Percentiles rank a stretch among this genome's conserved stretches.
Evolutionary conservation across 1,284 basidiomycete genomes (phyloP).

Genomic region (Ustilago curta): DNA sequence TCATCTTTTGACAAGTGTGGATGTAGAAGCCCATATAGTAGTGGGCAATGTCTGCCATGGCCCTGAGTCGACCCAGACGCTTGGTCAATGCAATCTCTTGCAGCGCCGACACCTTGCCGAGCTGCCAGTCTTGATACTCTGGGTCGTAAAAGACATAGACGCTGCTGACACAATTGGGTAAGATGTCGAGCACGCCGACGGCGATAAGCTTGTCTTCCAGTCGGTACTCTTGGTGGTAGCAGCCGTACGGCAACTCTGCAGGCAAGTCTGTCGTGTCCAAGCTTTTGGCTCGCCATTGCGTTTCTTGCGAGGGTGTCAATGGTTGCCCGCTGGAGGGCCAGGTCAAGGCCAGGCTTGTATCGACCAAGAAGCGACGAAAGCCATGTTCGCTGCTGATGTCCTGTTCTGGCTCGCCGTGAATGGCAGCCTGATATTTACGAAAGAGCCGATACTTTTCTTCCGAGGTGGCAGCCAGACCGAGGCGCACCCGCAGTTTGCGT

Average conservation of each 20-base stretch:
- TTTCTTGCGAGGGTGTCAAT: constrained; percentile 13
- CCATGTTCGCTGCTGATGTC: constrained; percentile 53
- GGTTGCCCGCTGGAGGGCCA: constrained; percentile 29
- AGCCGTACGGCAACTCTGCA: constrained; percentile 48
- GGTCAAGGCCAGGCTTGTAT: constrained; percentile 29
- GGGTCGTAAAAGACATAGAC: constrained; percentile 96
- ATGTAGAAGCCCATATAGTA: constrained; percentile 63
- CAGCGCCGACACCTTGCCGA: constrained; percentile 77
- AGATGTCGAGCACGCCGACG: constrained; percentile 88
- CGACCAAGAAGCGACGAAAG: constrained; percentile 62
- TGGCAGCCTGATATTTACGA: constrained; percentile 56
- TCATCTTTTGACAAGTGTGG: constrained; percentile 85
- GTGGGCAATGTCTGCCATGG: constrained; percentile 21
- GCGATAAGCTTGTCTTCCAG: constrained; percentile 83
- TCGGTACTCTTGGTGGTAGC: constrained; percentile 66
- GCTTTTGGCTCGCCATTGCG: constrained; percentile 21
- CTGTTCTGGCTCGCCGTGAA: constrained; percentile 56
- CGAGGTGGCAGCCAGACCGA: constrained; percentile 38
- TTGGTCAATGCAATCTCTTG: constrained; percentile 56
- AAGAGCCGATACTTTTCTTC: constrained; percentile 65
- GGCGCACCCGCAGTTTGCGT: constrained; percentile 16
- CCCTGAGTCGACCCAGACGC: constrained; percentile 42
- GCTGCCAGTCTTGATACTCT: constrained; percentile 78
- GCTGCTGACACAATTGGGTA: constrained; percentile 89
- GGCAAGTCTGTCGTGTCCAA: constrained; percentile 5